Conservation (phyloP, 2,329 filamentous ascomycete species). For the Drechslerella dactyloides region DNA sequence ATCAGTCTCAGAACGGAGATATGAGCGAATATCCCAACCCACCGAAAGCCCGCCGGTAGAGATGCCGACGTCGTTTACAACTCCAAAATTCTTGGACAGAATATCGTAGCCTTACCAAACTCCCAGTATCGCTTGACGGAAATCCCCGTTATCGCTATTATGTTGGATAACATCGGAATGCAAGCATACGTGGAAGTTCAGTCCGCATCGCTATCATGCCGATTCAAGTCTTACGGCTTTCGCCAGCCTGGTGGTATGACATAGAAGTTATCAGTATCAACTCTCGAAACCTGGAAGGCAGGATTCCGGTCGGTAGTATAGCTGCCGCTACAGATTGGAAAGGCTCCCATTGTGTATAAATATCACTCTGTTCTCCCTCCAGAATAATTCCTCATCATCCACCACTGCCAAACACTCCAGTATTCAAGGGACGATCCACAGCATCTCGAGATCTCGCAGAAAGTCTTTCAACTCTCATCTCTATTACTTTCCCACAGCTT, state of each 20-base stretch:
- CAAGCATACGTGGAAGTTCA: not conserved
- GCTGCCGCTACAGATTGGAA: not conserved
- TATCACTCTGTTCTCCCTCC: not conserved
- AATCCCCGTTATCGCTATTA: not conserved
- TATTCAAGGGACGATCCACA: not conserved
- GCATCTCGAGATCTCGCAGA: not conserved
- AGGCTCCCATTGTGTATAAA: conserved; percentile 2
- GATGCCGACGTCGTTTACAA: not conserved
- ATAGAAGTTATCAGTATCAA: not conserved
- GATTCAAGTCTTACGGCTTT: not conserved
- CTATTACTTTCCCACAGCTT: not conserved
- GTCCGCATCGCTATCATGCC: not conserved
- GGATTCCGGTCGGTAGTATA: not conserved
- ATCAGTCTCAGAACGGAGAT: not conserved
- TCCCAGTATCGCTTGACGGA: not conserved
- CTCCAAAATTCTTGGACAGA: not conserved
- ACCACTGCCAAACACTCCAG: not conserved
- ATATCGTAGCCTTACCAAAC: not conserved
- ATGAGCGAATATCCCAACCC: not conserved
- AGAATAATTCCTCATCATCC: not conserved
- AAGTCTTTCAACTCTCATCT: not conserved
- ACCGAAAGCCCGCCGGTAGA: not conserved
- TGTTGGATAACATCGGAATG: not conserved
- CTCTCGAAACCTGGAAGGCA: not conserved
- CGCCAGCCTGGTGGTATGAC: not conserved